A percentile compares a stretch with the other conserved stretches of the same genome.
Conservation (phyloP, 2,329 filamentous ascomycete species). For the Corinectria fuckeliana region DNA sequence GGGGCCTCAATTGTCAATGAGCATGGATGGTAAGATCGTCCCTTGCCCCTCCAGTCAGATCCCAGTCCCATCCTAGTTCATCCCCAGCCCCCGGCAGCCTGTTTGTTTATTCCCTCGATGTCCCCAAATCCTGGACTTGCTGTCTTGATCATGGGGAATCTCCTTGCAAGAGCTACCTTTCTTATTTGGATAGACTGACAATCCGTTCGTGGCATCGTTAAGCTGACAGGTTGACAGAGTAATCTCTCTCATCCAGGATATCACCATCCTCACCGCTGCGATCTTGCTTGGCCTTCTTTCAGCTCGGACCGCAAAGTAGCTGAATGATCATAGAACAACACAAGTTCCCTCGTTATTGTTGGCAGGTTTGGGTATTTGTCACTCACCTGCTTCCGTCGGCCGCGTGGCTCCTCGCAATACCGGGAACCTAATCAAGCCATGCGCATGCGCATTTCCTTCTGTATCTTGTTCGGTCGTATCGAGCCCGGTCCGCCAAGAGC, state of each 20-base stretch:
- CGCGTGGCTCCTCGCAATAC: neutral
- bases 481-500: slow-evolving; percentile 1
- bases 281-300: neutral
- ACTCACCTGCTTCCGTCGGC: slow-evolving; percentile 1
- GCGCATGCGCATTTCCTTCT: neutral
- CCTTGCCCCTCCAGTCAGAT: slow-evolving; percentile 2
- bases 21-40: slow-evolving; percentile 18
- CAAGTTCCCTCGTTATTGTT: neutral
- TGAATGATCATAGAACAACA: neutral
- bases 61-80: neutral
- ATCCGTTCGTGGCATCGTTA: neutral
- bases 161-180: slow-evolving; percentile 1
- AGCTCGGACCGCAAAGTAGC: slow-evolving; percentile 1
- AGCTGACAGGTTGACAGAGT: neutral
- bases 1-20: slow-evolving; percentile 10
- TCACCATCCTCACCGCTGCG: neutral
- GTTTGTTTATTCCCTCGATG: slow-evolving; percentile 14
- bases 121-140: slow-evolving; percentile 5
- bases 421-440: neutral
- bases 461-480: neutral
- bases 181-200: neutral
- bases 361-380: neutral
- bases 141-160: neutral
- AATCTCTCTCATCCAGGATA: slow-evolving; percentile 1
- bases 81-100: neutral